phyloP scores from a whole-genome alignment of 768 basidiomycete genomes.

The Pleurotus pulmonarius region DNA sequence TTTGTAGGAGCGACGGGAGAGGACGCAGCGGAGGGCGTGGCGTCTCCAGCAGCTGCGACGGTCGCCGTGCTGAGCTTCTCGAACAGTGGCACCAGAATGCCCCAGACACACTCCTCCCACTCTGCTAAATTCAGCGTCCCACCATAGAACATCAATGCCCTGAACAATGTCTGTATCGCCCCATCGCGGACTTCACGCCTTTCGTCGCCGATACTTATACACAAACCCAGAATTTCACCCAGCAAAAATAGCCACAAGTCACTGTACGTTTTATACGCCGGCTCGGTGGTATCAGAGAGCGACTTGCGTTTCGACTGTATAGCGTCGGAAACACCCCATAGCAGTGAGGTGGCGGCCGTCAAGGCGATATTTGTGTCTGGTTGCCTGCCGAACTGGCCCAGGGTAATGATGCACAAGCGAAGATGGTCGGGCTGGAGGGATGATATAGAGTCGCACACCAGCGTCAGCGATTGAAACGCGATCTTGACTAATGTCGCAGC shows the following conservation, averaged over 20 bases:
- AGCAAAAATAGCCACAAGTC: slow-evolving; percentile 94
- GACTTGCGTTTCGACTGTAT: slow-evolving; percentile 78
- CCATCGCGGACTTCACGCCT: slow-evolving; percentile 89
- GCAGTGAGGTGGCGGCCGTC: slow-evolving; percentile 86
- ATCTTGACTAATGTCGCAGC: slow-evolving; percentile 81
- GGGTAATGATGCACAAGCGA: slow-evolving; percentile 82
- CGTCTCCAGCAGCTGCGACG: slow-evolving; percentile 31
- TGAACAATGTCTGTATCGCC: slow-evolving; percentile 92
- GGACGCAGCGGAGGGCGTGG: slow-evolving; percentile 14
- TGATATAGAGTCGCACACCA: slow-evolving; percentile 92
- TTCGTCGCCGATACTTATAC: slow-evolving; percentile 49
- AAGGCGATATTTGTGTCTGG: slow-evolving; percentile 94
- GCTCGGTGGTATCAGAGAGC: slow-evolving; percentile 47
- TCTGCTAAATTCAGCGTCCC: slow-evolving; percentile 75
- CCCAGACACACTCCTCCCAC: slow-evolving; percentile 93
- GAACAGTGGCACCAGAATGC: slow-evolving; percentile 83
- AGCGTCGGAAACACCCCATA: slow-evolving; percentile 96
- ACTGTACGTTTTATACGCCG: slow-evolving; percentile 53
- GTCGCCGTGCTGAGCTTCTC: slow-evolving; percentile 63
- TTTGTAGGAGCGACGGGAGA: slow-evolving; percentile 11
- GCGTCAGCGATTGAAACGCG: slow-evolving; percentile 88
- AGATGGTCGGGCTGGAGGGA: slow-evolving; percentile 78
- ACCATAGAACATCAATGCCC: slow-evolving; percentile 92
- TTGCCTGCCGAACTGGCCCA: slow-evolving; percentile 90
- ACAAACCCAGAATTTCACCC: slow-evolving; percentile 77